These are phyloP conservation scores for Phytophthora parvispora DNA, from an alignment of 352 stramenopile species.

Conservation along the genomic window DNA sequence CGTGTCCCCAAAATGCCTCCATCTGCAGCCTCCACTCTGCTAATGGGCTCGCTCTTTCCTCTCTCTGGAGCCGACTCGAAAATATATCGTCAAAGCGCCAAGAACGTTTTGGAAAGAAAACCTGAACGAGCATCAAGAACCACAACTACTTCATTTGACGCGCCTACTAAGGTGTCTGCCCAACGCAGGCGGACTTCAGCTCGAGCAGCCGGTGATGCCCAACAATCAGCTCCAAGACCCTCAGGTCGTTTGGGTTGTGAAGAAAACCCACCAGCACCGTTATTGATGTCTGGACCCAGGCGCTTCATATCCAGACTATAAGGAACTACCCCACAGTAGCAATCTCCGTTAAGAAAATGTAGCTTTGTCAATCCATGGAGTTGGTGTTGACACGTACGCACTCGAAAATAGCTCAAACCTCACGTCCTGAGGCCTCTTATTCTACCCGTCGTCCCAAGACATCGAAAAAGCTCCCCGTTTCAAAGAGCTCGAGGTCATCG, in stretches of 20 bases:
- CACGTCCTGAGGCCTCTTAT: slow-evolving; percentile 1
- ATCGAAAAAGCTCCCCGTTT: not conserved
- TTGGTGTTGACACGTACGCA: not conserved
- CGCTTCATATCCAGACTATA: slow-evolving; percentile 8
- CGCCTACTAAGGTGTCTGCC: slow-evolving; percentile 27
- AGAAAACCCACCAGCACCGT: slow-evolving; percentile 2
- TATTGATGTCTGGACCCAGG: not conserved
- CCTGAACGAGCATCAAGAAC: not conserved
- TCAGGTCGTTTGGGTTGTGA: not conserved
- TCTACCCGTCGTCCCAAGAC: not conserved
- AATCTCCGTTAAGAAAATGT: not conserved
- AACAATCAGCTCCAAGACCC: not conserved
- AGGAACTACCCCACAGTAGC: not conserved
- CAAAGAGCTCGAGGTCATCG: not conserved
- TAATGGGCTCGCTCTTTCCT: slow-evolving; percentile 16
- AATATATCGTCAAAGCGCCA: slow-evolving; percentile 4
- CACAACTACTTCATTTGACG: slow-evolving; percentile 6
- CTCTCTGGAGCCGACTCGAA: not conserved
- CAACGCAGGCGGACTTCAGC: slow-evolving; percentile 14
- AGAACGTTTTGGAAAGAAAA: slow-evolving; percentile 5
- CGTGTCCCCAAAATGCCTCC: slow-evolving; percentile 18
- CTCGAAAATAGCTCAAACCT: slow-evolving; percentile 19
- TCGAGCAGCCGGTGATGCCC: not conserved
- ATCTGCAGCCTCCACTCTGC: slow-evolving; percentile 18
- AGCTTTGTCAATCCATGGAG: not conserved